These are phyloP conservation scores for Fusarium buharicum DNA, from an alignment of 2,329 filamentous ascomycete genomes.

Conservation along the genomic window DNA sequence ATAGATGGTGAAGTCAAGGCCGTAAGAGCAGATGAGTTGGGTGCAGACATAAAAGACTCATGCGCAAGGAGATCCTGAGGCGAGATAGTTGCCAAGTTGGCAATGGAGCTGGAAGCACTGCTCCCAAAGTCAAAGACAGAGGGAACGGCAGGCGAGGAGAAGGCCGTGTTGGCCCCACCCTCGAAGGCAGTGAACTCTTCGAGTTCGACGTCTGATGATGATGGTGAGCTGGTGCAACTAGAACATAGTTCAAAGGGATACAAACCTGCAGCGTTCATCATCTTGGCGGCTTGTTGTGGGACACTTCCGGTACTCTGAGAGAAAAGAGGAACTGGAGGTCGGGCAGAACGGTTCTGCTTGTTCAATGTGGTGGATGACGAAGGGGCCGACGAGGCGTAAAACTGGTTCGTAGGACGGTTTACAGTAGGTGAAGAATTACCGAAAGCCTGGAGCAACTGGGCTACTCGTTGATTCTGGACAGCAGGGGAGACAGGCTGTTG, in stretches of 20 bases:
- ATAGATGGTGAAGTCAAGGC: slow-evolving; percentile 86
- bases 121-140: slow-evolving; percentile 62
- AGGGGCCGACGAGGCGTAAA: slow-evolving; percentile 75
- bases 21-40: slow-evolving; percentile 84
- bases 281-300: slow-evolving; percentile 58
- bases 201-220: slow-evolving; percentile 64
- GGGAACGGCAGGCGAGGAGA: slow-evolving; percentile 64
- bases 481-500: slow-evolving; percentile 52
- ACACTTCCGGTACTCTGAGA: slow-evolving; percentile 67
- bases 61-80: slow-evolving; percentile 82
- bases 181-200: slow-evolving; percentile 69
- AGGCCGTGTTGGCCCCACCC: slow-evolving; percentile 61
- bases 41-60: slow-evolving; percentile 77
- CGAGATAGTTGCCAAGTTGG: slow-evolving; percentile 78
- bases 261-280: slow-evolving; percentile 58
- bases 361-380: slow-evolving; percentile 68
- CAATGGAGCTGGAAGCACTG: slow-evolving; percentile 60
- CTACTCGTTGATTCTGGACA: slow-evolving; percentile 68
- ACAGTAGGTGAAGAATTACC: slow-evolving; percentile 65
- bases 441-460: slow-evolving; percentile 68
- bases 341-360: slow-evolving; percentile 61
- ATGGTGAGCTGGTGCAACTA: slow-evolving; percentile 48
- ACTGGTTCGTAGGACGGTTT: slow-evolving; percentile 67
- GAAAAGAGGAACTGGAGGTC: slow-evolving; percentile 79
- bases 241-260: slow-evolving; percentile 5